These are phyloP conservation scores for Capsella rubella DNA, from an alignment of 441 rosid genomes.

Conservation along the genomic window DNA sequence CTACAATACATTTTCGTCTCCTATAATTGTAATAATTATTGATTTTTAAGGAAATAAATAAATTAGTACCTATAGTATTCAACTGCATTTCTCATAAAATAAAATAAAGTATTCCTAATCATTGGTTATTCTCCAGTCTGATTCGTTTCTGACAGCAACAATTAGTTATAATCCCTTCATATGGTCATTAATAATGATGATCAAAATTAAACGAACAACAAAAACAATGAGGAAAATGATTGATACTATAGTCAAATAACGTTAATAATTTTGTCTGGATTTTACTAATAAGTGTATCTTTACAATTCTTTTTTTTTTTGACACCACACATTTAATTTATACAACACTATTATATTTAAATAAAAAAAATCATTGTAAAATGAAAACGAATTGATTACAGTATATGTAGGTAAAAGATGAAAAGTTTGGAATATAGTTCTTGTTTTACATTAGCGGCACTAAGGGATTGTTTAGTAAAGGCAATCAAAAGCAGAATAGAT, in stretches of 20 bases:
- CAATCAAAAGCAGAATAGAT: conserved; percentile 11
- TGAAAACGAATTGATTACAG: neutral
- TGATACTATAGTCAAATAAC: conserved; percentile 10
- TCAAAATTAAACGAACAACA: conserved; percentile 30
- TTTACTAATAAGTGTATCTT: neutral
- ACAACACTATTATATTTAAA: too few species aligned
- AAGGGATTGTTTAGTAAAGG: neutral
- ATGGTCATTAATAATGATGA: conserved; percentile 25
- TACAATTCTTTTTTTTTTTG: too few species aligned
- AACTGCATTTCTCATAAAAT: conserved; percentile 17
- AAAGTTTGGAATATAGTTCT: conserved; percentile 24
- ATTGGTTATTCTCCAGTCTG: conserved; percentile 31
- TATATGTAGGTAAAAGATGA: neutral
- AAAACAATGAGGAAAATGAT: conserved; percentile 23
- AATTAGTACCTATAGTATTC: neutral
- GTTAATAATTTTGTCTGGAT: neutral
- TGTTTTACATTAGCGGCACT: neutral
- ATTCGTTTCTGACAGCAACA: conserved; percentile 37
- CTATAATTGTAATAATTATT: conserved; percentile 32
- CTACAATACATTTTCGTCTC: conserved; percentile 7
- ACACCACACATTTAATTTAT: too few species aligned
- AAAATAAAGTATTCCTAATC: conserved; percentile 19
- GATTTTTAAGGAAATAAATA: conserved; percentile 20
- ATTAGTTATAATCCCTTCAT: conserved; percentile 28
- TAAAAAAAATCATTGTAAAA: too few species aligned